Evolutionary conservation across 1,139 yeast species (phyloP).

Genomic region (Pichia sp.): DNA sequence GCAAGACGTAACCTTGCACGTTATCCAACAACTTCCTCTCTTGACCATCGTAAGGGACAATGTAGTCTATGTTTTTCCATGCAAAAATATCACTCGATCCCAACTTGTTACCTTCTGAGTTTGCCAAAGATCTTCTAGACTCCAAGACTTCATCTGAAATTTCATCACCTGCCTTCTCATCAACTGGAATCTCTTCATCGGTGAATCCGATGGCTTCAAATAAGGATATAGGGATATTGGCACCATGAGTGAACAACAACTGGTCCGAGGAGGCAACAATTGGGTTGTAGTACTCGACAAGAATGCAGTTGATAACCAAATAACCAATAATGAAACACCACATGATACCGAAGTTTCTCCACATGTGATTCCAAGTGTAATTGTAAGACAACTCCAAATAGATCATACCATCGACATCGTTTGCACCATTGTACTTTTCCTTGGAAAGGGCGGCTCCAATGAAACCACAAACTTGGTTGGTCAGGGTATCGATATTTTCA

Average conservation of each 20-base stretch:
- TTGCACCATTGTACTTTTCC: slow-evolving; percentile 38
- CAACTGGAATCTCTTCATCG: not conserved
- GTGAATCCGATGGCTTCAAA: slow-evolving; percentile 9
- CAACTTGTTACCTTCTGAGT: slow-evolving; percentile 19
- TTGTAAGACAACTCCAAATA: slow-evolving; percentile 37
- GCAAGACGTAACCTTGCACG: slow-evolving; percentile 53
- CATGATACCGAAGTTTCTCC: slow-evolving; percentile 52
- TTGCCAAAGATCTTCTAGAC: slow-evolving; percentile 12
- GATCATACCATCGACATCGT: slow-evolving; percentile 41
- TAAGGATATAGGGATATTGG: slow-evolving; percentile 10
- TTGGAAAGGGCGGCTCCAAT: slow-evolving; percentile 41
- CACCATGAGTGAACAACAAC: slow-evolving; percentile 24
- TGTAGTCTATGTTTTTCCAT: slow-evolving; percentile 40
- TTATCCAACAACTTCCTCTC: slow-evolving; percentile 42
- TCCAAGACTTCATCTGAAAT: slow-evolving; percentile 18
- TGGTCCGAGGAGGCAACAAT: slow-evolving; percentile 23
- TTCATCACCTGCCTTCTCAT: slow-evolving; percentile 42
- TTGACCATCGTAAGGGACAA: slow-evolving; percentile 40
- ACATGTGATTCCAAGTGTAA: slow-evolving; percentile 39
- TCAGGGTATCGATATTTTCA: slow-evolving; percentile 33
- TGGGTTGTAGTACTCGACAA: slow-evolving; percentile 35
- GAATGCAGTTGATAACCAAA: slow-evolving; percentile 25
- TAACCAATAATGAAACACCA: slow-evolving; percentile 44
- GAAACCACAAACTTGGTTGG: slow-evolving; percentile 48
- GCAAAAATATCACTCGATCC: slow-evolving; percentile 36